Evolutionary conservation across 2,329 filamentous ascomycete genomes (phyloP).

Genomic region (Fonsecaea pedrosoi): DNA sequence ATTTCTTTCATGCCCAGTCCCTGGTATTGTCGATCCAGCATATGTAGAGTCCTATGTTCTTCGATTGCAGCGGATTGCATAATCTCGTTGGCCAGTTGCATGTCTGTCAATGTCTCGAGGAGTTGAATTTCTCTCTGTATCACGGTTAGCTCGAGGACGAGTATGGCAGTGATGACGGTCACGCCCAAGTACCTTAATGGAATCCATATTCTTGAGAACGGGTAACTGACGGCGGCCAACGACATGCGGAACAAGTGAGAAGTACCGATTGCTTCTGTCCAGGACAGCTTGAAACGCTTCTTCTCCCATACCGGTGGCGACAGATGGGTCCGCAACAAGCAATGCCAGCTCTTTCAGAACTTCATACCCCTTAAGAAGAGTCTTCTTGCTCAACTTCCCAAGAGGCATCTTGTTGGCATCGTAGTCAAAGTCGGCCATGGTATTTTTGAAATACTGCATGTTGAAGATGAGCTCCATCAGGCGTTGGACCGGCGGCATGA

Average conservation of each 20-base stretch:
- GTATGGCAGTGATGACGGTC: neutral
- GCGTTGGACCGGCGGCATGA: slow-evolving; percentile 66
- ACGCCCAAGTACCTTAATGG: slow-evolving; percentile 29
- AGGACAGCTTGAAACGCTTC: slow-evolving; percentile 57
- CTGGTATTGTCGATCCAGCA: slow-evolving; percentile 74
- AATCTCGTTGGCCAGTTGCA: slow-evolving; percentile 80
- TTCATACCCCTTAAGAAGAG: slow-evolving; percentile 76
- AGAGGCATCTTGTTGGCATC: slow-evolving; percentile 74
- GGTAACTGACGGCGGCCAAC: slow-evolving; percentile 69
- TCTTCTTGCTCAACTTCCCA: slow-evolving; percentile 81
- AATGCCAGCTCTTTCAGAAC: slow-evolving; percentile 76
- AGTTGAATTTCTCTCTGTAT: slow-evolving; percentile 36
- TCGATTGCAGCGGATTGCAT: slow-evolving; percentile 70
- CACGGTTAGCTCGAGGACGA: neutral
- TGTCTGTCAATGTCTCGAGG: slow-evolving; percentile 75
- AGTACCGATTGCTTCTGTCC: slow-evolving; percentile 76
- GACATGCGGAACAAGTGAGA: slow-evolving; percentile 79
- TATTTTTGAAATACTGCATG: slow-evolving; percentile 70
- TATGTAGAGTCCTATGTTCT: slow-evolving; percentile 61
- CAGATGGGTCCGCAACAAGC: slow-evolving; percentile 63
- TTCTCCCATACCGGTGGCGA: slow-evolving; percentile 52
- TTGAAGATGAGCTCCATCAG: slow-evolving; percentile 87
- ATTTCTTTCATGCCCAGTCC: slow-evolving; percentile 78
- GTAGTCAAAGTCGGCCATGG: slow-evolving; percentile 52
- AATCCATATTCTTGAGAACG: slow-evolving; percentile 30